These are phyloP conservation scores for Colletotrichum limetticola DNA, from an alignment of 2,329 filamentous ascomycete genomes.

Conservation along the genomic window DNA sequence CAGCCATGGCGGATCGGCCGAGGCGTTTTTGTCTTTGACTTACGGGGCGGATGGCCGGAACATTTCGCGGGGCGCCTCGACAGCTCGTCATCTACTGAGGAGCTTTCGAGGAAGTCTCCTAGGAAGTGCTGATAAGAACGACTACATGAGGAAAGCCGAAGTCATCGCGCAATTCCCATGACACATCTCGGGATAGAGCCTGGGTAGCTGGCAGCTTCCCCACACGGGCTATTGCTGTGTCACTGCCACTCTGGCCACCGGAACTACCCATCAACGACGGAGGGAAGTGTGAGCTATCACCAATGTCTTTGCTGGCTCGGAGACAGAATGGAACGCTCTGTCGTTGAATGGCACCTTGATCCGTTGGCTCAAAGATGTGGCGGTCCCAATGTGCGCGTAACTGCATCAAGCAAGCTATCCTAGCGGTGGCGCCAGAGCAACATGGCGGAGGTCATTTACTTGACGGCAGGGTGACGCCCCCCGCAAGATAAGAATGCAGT, in stretches of 20 bases:
- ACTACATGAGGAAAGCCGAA: neutral
- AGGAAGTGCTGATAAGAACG: neutral
- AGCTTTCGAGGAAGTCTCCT: neutral
- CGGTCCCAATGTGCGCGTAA: neutral
- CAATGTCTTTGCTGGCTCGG: neutral
- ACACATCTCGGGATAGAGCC: neutral
- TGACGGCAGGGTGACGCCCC: neutral
- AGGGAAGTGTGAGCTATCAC: neutral
- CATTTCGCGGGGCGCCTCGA: neutral
- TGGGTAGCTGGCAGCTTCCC: neutral
- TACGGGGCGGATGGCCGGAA: neutral
- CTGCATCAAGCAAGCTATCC: neutral
- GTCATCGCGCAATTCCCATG: neutral
- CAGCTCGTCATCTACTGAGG: neutral
- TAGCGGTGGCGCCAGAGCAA: neutral
- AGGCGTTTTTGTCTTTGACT: neutral
- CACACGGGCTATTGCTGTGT: neutral
- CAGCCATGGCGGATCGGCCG: neutral
- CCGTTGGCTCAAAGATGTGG: neutral
- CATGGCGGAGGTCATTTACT: neutral
- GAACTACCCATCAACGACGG: neutral
- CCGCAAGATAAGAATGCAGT: slow-evolving; percentile 17
- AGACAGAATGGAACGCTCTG: neutral
- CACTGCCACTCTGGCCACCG: neutral
- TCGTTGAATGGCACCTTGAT: neutral